phyloP scores from a whole-genome alignment of 306 rosid genomes.

The Trifolium pratense region DNA sequence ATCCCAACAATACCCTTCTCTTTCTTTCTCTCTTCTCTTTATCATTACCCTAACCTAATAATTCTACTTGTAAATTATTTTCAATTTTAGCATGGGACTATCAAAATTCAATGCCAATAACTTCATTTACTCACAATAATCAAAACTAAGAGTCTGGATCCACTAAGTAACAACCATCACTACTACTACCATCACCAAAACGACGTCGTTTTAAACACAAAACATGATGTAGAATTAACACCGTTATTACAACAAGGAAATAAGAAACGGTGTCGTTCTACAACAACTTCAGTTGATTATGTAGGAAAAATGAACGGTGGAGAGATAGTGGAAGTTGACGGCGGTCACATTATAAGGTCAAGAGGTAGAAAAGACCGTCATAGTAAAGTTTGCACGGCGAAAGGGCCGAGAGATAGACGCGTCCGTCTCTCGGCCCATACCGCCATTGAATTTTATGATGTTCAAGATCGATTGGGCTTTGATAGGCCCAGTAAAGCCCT shows the following conservation, averaged over 20 bases:
- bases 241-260: too few relatives aligned
- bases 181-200: conserved; percentile 20
- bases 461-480: conserved; percentile 87
- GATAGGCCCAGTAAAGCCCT: conserved; percentile 96
- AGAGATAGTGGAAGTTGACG: conserved; percentile 84
- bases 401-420: conserved; percentile 87
- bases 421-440: conserved; percentile 88
- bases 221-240: conserved; percentile 2
- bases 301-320: conserved; percentile 51
- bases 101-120: conserved; percentile 57
- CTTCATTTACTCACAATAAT: conserved; percentile 47
- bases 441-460: conserved; percentile 93
- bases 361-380: conserved; percentile 90
- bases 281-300: conserved; percentile 49
- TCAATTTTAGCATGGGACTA: conserved; percentile 52
- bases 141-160: conserved; percentile 70
- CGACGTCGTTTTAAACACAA: conserved; percentile 12
- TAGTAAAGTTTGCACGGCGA: conserved; percentile 93
- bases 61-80: background rate
- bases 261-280: conserved; percentile 41
- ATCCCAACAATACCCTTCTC: conserved; percentile 34
- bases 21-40: background rate
- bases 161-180: conserved; percentile 55
- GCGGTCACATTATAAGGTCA: conserved; percentile 85
- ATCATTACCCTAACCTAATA: conserved; percentile 5